Evolutionary conservation across 1,284 basidiomycete genomes (phyloP).

Genomic region (Inonotus hispidus): DNA sequence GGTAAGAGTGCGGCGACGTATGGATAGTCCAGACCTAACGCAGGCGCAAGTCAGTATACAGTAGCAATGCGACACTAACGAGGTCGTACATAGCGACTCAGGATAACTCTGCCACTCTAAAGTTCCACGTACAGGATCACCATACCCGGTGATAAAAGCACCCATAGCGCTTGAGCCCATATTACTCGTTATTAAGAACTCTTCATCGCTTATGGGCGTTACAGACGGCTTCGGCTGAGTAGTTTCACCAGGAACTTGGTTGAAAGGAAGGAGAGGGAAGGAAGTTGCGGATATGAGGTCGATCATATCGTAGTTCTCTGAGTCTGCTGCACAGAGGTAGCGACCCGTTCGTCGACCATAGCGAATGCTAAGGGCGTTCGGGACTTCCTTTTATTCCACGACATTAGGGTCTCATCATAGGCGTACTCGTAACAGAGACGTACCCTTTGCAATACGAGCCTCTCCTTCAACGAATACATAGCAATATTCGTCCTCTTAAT

Average conservation of each 20-base stretch:
- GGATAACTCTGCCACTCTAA: slow-evolving; percentile 82
- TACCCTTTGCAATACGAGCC: slow-evolving; percentile 59
- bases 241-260: slow-evolving; percentile 48
- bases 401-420: background rate
- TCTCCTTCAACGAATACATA: slow-evolving; percentile 60
- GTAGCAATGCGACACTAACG: background rate
- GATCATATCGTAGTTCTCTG: slow-evolving; percentile 68
- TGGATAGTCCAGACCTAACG: slow-evolving; percentile 73
- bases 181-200: slow-evolving; percentile 78
- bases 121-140: slow-evolving; percentile 86
- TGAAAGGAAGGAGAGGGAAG: slow-evolving; percentile 70
- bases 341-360: slow-evolving; percentile 61
- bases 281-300: slow-evolving; percentile 66
- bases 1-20: slow-evolving; percentile 75
- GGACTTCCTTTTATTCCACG: slow-evolving; percentile 63
- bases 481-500: slow-evolving; percentile 68
- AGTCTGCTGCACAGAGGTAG: slow-evolving; percentile 71
- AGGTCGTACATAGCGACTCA: slow-evolving; percentile 62
- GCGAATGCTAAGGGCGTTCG: slow-evolving; percentile 58
- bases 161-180: slow-evolving; percentile 75
- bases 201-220: slow-evolving; percentile 66
- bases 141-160: slow-evolving; percentile 76
- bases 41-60: slow-evolving; percentile 3
- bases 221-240: slow-evolving; percentile 62
- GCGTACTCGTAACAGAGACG: slow-evolving; percentile 1